Conservation (phyloP, 2,329 filamentous ascomycete genomes). For the Pseudogymnoascus sp. region DNA sequence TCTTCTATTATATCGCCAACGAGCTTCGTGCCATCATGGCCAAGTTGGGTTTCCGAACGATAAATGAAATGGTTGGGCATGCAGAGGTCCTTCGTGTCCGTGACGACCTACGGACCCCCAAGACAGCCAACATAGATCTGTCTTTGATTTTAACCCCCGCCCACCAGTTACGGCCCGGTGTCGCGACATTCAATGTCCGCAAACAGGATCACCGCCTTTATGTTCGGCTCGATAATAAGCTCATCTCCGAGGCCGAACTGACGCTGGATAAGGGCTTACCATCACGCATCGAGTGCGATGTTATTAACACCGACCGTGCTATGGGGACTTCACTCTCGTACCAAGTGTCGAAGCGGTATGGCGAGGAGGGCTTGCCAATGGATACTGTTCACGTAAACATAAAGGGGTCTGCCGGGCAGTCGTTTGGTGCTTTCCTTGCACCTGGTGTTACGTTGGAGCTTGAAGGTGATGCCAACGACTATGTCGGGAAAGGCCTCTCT, state of each 20-base stretch:
- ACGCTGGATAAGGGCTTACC: slow-evolving; percentile 91
- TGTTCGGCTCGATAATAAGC: slow-evolving; percentile 89
- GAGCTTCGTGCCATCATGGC: slow-evolving; percentile 97
- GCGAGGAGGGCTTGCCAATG: slow-evolving; percentile 78
- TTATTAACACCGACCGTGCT: slow-evolving; percentile 93
- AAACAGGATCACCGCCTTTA: slow-evolving; percentile 96
- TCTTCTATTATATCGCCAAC: slow-evolving; percentile 96
- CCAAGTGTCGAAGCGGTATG: slow-evolving; percentile 88
- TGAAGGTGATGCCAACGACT: slow-evolving; percentile 93
- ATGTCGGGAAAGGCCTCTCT: slow-evolving; percentile 91
- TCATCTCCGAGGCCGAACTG: slow-evolving; percentile 90
- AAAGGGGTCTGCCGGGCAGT: slow-evolving; percentile 92
- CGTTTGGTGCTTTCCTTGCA: slow-evolving; percentile 89
- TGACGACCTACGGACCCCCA: slow-evolving; percentile 78
- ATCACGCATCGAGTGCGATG: slow-evolving; percentile 87
- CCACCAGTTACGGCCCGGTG: slow-evolving; percentile 89
- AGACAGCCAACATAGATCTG: slow-evolving; percentile 88
- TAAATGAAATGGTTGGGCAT: slow-evolving; percentile 96
- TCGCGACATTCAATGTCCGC: slow-evolving; percentile 94
- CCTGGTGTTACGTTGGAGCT: slow-evolving; percentile 91
- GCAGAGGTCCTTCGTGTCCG: slow-evolving; percentile 80
- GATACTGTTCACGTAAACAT: slow-evolving; percentile 96
- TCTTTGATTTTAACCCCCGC: slow-evolving; percentile 90
- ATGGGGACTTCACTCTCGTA: slow-evolving; percentile 92
- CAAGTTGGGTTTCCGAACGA: slow-evolving; percentile 83